Evolutionary conservation across 306 rosid species (phyloP).

Genomic region (Vachellia collinsii): DNA sequence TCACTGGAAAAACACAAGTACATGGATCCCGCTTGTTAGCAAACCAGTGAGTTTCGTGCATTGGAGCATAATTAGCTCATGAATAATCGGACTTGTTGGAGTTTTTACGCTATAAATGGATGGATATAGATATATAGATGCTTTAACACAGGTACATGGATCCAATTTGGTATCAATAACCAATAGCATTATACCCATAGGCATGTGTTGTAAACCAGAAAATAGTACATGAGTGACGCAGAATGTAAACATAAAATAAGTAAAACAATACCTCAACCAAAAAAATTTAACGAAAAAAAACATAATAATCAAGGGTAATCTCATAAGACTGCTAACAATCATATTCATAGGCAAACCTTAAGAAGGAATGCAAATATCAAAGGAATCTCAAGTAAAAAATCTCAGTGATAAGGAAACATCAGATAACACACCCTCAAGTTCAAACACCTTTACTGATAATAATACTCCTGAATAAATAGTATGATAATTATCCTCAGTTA

Average conservation of each 20-base stretch:
- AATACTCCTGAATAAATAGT: neutral
- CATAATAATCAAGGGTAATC: neutral
- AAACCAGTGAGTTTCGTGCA: neutral
- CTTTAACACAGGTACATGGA: neutral
- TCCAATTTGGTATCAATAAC: neutral
- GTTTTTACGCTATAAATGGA: neutral
- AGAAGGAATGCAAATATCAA: neutral
- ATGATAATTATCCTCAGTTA: neutral
- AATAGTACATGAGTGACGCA: neutral
- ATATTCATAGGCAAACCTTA: neutral
- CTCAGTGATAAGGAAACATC: neutral
- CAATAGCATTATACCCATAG: slow-evolving; percentile 15
- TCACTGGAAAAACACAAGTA: neutral
- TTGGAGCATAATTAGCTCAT: neutral
- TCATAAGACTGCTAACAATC: neutral
- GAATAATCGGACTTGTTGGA: neutral
- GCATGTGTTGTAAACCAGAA: neutral
- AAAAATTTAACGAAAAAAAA: neutral
- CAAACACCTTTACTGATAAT: neutral
- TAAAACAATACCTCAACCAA: slow-evolving; percentile 1
- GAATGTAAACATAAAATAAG: neutral
- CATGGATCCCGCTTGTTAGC: slow-evolving; percentile 1
- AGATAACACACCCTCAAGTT: neutral
- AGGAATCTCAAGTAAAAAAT: neutral
- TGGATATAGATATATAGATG: neutral